A percentile compares a stretch with the other conserved stretches of the same genome.
Conservation (phyloP, 306 rosid genomes). For the Quercus rubra region DNA sequence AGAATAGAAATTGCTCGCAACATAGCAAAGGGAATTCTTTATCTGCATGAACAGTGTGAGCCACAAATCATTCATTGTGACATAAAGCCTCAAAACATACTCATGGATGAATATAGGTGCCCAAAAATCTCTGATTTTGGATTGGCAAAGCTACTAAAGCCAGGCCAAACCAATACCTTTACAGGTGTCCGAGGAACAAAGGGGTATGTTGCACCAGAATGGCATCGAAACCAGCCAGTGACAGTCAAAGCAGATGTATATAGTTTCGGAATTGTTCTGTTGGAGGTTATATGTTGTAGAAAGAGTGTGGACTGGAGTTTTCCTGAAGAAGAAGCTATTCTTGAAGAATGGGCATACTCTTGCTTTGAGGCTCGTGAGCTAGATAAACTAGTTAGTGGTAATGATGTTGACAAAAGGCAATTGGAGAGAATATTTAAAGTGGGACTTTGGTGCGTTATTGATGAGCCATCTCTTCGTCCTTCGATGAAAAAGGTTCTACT, state of each 20-base stretch:
- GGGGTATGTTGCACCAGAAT: background rate
- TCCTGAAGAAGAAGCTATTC: background rate
- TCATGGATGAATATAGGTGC: background rate
- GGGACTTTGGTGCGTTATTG: background rate
- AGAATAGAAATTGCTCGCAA: background rate
- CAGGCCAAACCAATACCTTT: background rate
- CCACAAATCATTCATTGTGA: background rate
- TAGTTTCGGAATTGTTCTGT: background rate
- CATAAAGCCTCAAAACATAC: background rate
- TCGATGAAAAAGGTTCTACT: background rate
- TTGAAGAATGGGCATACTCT: background rate
- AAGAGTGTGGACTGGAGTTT: background rate
- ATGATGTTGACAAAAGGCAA: background rate
- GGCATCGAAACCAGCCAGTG: background rate
- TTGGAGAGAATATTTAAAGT: background rate
- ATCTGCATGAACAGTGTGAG: background rate
- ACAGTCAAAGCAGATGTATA: background rate
- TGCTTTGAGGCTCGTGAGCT: background rate
- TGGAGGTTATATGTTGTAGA: background rate
- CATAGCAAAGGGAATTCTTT: background rate
- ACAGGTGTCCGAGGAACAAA: background rate
- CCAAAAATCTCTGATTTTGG: background rate
- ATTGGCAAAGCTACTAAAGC: background rate
- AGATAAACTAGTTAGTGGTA: background rate
- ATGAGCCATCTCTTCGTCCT: background rate